Evolutionary conservation across 345 rosid species (phyloP).

Genomic region (Populus alba): DNA sequence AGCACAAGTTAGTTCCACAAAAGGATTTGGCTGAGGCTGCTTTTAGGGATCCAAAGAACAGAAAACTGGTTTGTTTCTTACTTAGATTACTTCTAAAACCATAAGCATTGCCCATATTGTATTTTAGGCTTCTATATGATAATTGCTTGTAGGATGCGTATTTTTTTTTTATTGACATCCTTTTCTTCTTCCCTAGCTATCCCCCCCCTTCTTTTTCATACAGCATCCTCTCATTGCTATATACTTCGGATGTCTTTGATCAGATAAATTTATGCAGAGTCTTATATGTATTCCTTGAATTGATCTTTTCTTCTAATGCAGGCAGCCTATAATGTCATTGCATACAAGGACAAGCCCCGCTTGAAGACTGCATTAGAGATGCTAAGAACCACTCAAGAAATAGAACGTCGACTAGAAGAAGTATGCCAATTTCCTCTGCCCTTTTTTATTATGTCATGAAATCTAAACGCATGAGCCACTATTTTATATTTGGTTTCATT

Average conservation of each 20-base stretch:
- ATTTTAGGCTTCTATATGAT: neutral
- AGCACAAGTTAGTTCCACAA: conserved; percentile 78
- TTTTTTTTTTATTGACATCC: neutral
- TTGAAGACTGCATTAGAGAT: conserved; percentile 70
- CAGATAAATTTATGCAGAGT: neutral
- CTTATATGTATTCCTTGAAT: neutral
- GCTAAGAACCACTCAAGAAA: conserved; percentile 70
- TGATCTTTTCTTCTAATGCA: conserved; percentile 29
- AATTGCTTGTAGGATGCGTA: neutral
- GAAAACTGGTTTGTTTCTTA: conserved; percentile 48
- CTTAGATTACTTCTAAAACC: conserved; percentile 6
- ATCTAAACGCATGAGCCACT: no score
- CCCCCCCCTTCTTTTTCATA: neutral
- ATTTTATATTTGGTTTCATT: no score
- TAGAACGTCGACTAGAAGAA: conserved; percentile 60
- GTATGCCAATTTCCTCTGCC: conserved; percentile 23
- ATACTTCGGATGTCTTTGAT: neutral
- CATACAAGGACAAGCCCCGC: conserved; percentile 79
- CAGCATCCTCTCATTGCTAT: conserved; percentile 1
- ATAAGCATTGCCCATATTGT: neutral
- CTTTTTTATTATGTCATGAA: neutral
- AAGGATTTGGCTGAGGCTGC: conserved; percentile 81
- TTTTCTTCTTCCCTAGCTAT: neutral
- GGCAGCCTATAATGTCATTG: conserved; percentile 67
- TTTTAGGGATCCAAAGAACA: conserved; percentile 61